phyloP scores from a whole-genome alignment of 163 green algal genomes.

The Scenedesmus sp. region DNA sequence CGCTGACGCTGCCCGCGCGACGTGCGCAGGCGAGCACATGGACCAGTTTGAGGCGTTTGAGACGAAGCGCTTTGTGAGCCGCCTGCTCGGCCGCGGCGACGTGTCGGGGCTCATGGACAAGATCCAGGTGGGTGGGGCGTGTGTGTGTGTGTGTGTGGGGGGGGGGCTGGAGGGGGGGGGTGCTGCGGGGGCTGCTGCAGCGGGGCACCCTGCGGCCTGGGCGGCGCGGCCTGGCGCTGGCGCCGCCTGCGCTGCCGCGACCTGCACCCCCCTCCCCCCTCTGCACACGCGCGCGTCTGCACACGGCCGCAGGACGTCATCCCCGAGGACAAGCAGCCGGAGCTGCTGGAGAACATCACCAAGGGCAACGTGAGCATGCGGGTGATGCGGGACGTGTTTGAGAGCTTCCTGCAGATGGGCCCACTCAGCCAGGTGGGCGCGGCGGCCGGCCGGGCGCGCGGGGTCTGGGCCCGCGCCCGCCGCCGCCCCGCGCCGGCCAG shows the following conservation, averaged over 20 bases:
- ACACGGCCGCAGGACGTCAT: slow-evolving; percentile 75
- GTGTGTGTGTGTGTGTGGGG: not conserved
- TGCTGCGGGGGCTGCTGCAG: not conserved
- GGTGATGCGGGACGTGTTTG: slow-evolving; percentile 97
- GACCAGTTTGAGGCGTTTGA: slow-evolving; percentile 99
- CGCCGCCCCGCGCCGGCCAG: too few species aligned
- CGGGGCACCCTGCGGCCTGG: not conserved
- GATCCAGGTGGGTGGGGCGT: slow-evolving; percentile 68
- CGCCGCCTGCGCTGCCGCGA: too few species aligned
- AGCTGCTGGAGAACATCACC: slow-evolving; percentile 93
- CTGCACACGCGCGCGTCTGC: too few species aligned
- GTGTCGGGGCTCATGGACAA: slow-evolving; percentile 94
- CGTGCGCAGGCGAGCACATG: slow-evolving; percentile 92
- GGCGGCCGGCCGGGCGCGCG: not conserved
- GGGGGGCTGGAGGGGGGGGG: not conserved
- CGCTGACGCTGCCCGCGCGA: not conserved
- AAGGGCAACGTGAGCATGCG: slow-evolving; percentile 93
- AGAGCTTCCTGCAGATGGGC: slow-evolving; percentile 96
- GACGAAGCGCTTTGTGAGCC: slow-evolving; percentile 89
- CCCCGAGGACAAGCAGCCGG: slow-evolving; percentile 91
- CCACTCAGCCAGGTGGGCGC: slow-evolving; percentile 87
- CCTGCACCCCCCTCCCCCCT: too few species aligned
- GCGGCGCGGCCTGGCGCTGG: not conserved
- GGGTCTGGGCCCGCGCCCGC: too few species aligned
- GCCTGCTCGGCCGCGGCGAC: slow-evolving; percentile 89